Evolutionary conservation across 257 asterid species (phyloP).

Genomic region (Fraxinus anomala): DNA sequence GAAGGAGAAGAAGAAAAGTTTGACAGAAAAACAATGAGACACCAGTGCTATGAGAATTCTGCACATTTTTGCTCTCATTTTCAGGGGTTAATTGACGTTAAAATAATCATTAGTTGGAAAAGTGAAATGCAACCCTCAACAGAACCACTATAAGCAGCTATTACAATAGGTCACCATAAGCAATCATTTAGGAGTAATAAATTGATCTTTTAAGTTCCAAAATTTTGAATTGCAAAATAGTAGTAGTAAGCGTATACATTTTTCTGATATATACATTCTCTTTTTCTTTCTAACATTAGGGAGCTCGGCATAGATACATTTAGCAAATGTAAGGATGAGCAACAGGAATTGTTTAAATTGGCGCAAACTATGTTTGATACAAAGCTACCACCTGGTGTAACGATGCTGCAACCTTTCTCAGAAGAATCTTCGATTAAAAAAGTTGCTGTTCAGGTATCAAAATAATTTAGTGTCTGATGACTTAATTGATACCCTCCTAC

Average conservation of each 20-base stretch:
- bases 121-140: not conserved
- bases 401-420: conserved; percentile 86
- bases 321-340: conserved; percentile 68
- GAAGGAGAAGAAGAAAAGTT: not conserved
- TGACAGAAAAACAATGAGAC: not conserved
- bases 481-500: not conserved
- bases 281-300: conserved; percentile 41
- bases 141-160: not conserved
- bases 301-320: conserved; percentile 85
- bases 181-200: not conserved
- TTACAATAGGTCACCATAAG: not conserved
- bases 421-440: conserved; percentile 90
- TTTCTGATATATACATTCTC: conserved; percentile 12
- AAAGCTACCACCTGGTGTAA: conserved; percentile 90
- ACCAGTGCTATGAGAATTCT: not conserved
- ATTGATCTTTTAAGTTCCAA: not conserved
- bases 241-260: not conserved
- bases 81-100: not conserved
- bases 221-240: not conserved
- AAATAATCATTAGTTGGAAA: not conserved
- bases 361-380: conserved; percentile 96
- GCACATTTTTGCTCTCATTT: not conserved
- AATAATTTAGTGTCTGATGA: not conserved
- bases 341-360: conserved; percentile 70
- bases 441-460: conserved; percentile 74